phyloP scores from a whole-genome alignment of 2,329 filamentous ascomycete genomes.

The Neospermospora avenae region DNA sequence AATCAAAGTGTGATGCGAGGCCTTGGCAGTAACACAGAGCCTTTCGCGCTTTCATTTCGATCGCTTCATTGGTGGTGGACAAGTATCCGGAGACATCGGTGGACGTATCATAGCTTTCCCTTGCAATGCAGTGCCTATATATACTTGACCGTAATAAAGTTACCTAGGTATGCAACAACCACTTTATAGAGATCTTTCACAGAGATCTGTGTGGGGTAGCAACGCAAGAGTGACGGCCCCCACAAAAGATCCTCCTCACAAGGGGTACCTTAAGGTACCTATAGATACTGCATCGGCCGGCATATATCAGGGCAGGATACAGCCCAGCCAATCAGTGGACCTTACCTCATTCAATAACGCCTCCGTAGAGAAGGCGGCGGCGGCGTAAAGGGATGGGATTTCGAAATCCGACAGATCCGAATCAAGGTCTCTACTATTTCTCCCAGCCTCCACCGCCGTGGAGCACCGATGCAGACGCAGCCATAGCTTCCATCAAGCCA shows the following conservation, averaged over 20 bases:
- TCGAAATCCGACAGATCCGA: conserved; percentile 1
- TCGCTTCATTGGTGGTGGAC: too few species aligned
- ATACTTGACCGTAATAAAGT: too few species aligned
- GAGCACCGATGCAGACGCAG: background rate
- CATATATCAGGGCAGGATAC: background rate
- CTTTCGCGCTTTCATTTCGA: too few species aligned
- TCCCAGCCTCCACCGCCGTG: background rate
- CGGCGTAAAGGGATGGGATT: conserved; percentile 3
- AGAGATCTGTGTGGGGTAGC: background rate
- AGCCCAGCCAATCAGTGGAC: background rate
- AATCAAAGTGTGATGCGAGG: too few species aligned
- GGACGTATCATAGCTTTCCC: too few species aligned
- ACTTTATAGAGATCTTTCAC: too few species aligned
- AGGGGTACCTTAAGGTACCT: too few species aligned
- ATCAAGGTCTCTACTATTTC: background rate
- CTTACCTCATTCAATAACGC: background rate
- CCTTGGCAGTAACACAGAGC: too few species aligned
- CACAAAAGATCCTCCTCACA: background rate
- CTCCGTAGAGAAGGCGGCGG: too few species aligned
- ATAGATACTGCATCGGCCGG: background rate
- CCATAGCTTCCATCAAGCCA: background rate
- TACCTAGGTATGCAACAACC: too few species aligned
- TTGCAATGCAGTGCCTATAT: too few species aligned
- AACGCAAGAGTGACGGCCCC: background rate
- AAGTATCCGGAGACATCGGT: too few species aligned